These are phyloP conservation scores for Diplogelasinospora grovesii DNA, from an alignment of 495 filamentous ascomycete species.

Conservation along the genomic window DNA sequence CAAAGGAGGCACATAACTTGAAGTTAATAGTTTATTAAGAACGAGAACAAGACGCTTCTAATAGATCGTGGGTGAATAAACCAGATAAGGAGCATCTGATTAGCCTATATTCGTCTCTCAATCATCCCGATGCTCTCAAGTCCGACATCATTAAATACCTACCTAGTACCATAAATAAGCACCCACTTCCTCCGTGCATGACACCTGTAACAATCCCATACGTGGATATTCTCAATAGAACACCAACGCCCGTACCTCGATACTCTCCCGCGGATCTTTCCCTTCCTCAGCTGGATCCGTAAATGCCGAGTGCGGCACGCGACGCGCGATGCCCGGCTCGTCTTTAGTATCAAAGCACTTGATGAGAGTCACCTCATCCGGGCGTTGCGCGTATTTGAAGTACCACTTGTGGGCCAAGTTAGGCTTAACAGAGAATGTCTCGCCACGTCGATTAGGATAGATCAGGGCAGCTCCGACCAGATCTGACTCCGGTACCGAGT, in stretches of 20 bases:
- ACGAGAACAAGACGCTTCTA: no score
- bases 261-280: constrained; percentile 49
- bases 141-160: background rate
- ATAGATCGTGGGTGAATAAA: no score
- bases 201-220: background rate
- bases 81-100: no score
- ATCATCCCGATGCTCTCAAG: background rate
- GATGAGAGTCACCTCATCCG: constrained; percentile 57
- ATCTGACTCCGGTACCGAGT: constrained; percentile 56
- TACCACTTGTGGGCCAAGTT: constrained; percentile 59
- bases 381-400: constrained; percentile 66
- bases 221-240: constrained; percentile 16
- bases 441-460: constrained; percentile 66
- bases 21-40: no score
- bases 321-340: constrained; percentile 48
- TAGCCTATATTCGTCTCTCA: no score
- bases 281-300: constrained; percentile 45
- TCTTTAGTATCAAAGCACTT: constrained; percentile 68
- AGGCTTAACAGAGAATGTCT: constrained; percentile 61
- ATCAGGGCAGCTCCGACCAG: constrained; percentile 63
- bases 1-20: no score
- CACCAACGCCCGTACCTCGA: constrained; percentile 45
- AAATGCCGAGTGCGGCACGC: constrained; percentile 62
- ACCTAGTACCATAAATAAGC: background rate
- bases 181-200: background rate